phyloP scores from a whole-genome alignment of 208 protist species.

The Vickermania ingenoplastis region DNA sequence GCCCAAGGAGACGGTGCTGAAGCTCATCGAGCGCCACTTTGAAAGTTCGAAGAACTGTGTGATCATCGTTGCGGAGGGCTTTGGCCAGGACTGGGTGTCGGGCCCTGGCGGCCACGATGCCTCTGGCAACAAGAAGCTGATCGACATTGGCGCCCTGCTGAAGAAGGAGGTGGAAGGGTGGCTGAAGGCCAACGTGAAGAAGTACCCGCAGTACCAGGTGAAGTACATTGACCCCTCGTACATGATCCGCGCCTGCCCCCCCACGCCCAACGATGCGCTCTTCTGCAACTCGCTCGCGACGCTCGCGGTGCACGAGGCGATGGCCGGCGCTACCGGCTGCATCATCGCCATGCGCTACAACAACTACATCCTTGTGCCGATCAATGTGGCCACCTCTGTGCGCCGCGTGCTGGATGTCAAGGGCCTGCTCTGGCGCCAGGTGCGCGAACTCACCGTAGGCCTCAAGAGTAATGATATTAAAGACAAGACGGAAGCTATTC shows the following conservation, averaged over 20 bases:
- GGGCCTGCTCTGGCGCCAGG: slow-evolving; percentile 79
- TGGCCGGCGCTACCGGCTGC: slow-evolving; percentile 80
- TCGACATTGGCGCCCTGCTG: slow-evolving; percentile 88
- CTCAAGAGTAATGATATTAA: slow-evolving; percentile 48
- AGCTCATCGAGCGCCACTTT: slow-evolving; percentile 77
- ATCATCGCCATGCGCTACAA: slow-evolving; percentile 87
- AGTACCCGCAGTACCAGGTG: slow-evolving; percentile 64
- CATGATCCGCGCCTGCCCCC: slow-evolving; percentile 91
- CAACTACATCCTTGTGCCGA: slow-evolving; percentile 87
- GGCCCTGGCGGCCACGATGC: slow-evolving; percentile 67
- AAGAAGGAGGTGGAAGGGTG: slow-evolving; percentile 75
- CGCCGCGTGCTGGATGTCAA: slow-evolving; percentile 72
- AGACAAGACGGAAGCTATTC: slow-evolving; percentile 48
- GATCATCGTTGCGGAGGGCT: slow-evolving; percentile 94
- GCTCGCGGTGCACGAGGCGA: slow-evolving; percentile 87
- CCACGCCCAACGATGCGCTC: slow-evolving; percentile 82
- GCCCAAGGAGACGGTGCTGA: slow-evolving; percentile 71
- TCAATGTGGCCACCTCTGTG: slow-evolving; percentile 79
- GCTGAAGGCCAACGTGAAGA: slow-evolving; percentile 57
- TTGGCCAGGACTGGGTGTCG: slow-evolving; percentile 80
- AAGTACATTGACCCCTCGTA: slow-evolving; percentile 97
- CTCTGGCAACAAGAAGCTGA: slow-evolving; percentile 88
- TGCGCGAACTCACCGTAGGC: slow-evolving; percentile 82
- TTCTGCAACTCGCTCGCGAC: slow-evolving; percentile 81
- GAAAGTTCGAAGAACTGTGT: slow-evolving; percentile 69